These are phyloP conservation scores for Bidens hawaiensis DNA, from an alignment of 140 eudicot species.

Conservation along the genomic window DNA sequence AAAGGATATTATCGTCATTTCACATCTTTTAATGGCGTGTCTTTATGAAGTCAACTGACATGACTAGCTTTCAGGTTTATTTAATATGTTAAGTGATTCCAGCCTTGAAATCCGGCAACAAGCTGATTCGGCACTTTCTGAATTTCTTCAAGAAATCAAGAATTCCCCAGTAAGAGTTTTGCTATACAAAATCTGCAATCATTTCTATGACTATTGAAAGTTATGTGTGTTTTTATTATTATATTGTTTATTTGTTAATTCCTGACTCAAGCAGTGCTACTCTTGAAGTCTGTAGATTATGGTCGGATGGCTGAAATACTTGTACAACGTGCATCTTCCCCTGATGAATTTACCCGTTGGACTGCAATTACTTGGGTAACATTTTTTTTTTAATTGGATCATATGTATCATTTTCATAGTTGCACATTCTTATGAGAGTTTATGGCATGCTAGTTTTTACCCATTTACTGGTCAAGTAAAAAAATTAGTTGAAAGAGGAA, in stretches of 20 bases:
- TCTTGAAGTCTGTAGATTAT: slow-evolving; percentile 95
- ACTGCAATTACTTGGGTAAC: slow-evolving; percentile 96
- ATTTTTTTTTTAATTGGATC: neutral
- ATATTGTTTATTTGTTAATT: slow-evolving; percentile 29
- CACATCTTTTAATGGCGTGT: neutral
- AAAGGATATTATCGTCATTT: slow-evolving; percentile 14
- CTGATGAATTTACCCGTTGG: slow-evolving; percentile 85
- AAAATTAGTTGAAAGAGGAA: neutral
- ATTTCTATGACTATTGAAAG: neutral
- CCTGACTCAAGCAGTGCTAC: slow-evolving; percentile 57
- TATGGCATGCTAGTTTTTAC: neutral
- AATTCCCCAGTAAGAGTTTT: slow-evolving; percentile 75
- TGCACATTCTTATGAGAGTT: neutral
- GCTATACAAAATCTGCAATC: slow-evolving; percentile 2
- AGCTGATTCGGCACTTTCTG: slow-evolving; percentile 96
- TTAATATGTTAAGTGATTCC: slow-evolving; percentile 95
- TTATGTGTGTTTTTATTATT: neutral
- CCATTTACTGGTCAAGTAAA: neutral
- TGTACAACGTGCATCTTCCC: slow-evolving; percentile 86
- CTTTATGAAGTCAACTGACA: slow-evolving; percentile 13
- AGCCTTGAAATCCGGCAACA: slow-evolving; percentile 95
- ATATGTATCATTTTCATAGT: neutral
- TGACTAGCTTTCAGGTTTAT: slow-evolving; percentile 65
- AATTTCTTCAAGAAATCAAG: slow-evolving; percentile 92
- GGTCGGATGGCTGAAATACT: slow-evolving; percentile 99